phyloP scores from a whole-genome alignment of 2,329 filamentous ascomycete species.

The Alternaria arborescens region DNA sequence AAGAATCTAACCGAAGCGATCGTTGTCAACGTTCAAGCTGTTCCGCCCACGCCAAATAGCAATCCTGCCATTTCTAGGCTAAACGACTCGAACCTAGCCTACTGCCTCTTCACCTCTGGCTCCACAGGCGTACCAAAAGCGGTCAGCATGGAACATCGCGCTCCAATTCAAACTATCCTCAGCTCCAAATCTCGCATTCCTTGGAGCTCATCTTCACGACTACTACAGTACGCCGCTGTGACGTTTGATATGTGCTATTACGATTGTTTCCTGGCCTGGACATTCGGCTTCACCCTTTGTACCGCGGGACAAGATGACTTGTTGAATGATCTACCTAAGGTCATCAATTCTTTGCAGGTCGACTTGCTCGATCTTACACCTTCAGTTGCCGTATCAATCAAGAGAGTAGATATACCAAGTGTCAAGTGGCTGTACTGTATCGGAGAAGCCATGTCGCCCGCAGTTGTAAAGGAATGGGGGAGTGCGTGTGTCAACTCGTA shows the following conservation, averaged over 20 bases:
- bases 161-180: constrained; percentile 53
- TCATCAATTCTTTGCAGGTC: constrained; percentile 48
- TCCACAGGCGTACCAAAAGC: constrained; percentile 57
- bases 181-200: constrained; percentile 51
- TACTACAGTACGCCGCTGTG: constrained; percentile 55
- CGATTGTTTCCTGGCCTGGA: constrained; percentile 58
- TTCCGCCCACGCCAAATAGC: constrained; percentile 15
- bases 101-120: constrained; percentile 56
- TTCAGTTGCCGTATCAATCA: constrained; percentile 52
- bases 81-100: constrained; percentile 46
- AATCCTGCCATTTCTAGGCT: constrained; percentile 42
- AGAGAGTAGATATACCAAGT: constrained; percentile 41
- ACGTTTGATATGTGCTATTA: constrained; percentile 60
- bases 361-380: constrained; percentile 55
- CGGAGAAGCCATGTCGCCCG: constrained; percentile 54
- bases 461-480: constrained; percentile 51
- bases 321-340: constrained; percentile 49
- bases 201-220: constrained; percentile 49
- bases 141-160: constrained; percentile 53
- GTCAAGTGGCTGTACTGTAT: constrained; percentile 57
- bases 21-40: constrained; percentile 28
- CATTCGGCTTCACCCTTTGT: constrained; percentile 55
- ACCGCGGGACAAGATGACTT: constrained; percentile 50
- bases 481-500: constrained; percentile 56
- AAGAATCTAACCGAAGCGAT: constrained; percentile 1